phyloP scores from a whole-genome alignment of 108 stramenopile species.

The Chaetoceros muelleri region DNA sequence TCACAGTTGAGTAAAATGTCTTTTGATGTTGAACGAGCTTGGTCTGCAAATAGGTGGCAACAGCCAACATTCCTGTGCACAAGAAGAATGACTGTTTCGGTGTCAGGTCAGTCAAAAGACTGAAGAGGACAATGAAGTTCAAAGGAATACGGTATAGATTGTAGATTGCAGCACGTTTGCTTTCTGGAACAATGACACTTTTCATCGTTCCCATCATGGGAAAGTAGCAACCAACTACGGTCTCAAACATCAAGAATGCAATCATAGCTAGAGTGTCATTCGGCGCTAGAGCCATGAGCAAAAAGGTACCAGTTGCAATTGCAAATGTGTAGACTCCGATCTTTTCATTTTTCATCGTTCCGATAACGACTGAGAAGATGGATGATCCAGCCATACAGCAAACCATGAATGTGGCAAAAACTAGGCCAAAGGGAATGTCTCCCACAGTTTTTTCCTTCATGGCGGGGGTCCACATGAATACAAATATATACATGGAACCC shows the following conservation, averaged over 20 bases:
- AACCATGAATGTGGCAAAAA: slow-evolving; percentile 95
- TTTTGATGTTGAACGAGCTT: slow-evolving; percentile 13
- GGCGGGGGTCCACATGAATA: slow-evolving; percentile 96
- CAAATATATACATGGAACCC: slow-evolving; percentile 83
- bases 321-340: slow-evolving; percentile 55
- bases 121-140: slow-evolving; percentile 90
- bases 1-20: not conserved
- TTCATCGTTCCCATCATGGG: slow-evolving; percentile 93
- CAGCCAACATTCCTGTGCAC: slow-evolving; percentile 50
- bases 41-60: slow-evolving; percentile 48
- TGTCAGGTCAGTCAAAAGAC: slow-evolving; percentile 72
- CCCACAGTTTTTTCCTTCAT: slow-evolving; percentile 37
- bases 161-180: slow-evolving; percentile 89
- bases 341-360: slow-evolving; percentile 47
- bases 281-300: slow-evolving; percentile 36
- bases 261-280: slow-evolving; percentile 55
- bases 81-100: slow-evolving; percentile 45
- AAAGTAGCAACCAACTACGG: slow-evolving; percentile 94
- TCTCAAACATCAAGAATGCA: slow-evolving; percentile 90
- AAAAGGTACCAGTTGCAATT: slow-evolving; percentile 49
- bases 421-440: slow-evolving; percentile 81
- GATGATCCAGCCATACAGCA: slow-evolving; percentile 87
- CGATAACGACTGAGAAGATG: slow-evolving; percentile 70
- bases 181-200: slow-evolving; percentile 88
- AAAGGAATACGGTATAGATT: slow-evolving; percentile 89